Evolutionary conservation across 306 rosid species (phyloP).

Genomic region (Ceratonia siliqua): DNA sequence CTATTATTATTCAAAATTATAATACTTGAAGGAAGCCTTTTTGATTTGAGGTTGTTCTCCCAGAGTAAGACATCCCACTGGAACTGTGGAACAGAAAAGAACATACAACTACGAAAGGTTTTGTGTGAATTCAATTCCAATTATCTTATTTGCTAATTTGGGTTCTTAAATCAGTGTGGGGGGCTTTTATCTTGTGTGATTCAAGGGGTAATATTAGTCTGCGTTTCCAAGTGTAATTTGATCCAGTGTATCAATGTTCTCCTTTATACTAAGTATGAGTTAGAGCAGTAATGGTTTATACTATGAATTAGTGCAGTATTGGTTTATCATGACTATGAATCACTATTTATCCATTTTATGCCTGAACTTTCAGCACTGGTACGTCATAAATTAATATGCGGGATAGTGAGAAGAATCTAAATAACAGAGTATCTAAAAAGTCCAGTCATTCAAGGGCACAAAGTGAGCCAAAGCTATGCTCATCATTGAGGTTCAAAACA

Average conservation of each 20-base stretch:
- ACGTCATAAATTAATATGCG: constrained; percentile 53
- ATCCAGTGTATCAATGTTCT: not conserved
- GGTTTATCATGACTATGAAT: not conserved
- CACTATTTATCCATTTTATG: constrained; percentile 2
- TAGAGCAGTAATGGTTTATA: not conserved
- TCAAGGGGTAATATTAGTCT: not conserved
- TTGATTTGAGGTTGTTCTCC: not conserved
- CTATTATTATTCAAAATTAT: not conserved
- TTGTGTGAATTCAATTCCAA: constrained; percentile 9
- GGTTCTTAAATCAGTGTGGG: not conserved
- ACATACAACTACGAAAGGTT: not conserved
- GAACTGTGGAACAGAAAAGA: not conserved
- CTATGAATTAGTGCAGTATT: not conserved
- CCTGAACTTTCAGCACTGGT: constrained; percentile 36
- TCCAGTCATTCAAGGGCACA: constrained; percentile 39
- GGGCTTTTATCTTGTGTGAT: constrained; percentile 4
- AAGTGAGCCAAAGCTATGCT: constrained; percentile 42
- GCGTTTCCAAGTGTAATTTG: constrained; percentile 1
- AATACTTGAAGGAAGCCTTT: not conserved
- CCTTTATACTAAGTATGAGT: not conserved
- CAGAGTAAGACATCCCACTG: not conserved
- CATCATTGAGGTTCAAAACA: constrained; percentile 41
- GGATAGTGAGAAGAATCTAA: constrained; percentile 50
- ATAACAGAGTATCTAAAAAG: constrained; percentile 45
- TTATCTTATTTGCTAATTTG: not conserved